Base-by-base conservation (phyloP, 2,329 filamentous ascomycete genomes). In the Cryphonectria naterciae region DNA sequence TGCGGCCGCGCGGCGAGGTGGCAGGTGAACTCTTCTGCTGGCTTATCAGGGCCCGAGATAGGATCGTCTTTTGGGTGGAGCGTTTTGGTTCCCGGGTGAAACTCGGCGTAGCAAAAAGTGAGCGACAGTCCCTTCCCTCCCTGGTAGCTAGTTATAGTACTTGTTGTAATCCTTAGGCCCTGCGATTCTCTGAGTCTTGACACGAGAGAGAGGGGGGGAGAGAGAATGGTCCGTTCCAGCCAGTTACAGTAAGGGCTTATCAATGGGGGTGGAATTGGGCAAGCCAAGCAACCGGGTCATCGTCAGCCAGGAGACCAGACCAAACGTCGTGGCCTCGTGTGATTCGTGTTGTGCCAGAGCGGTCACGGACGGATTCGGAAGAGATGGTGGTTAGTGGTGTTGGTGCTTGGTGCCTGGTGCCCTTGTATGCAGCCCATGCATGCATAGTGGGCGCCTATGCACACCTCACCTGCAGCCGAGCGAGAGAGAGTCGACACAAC, bases 251-350 rank as follows among this genome's bases (percentile, higher is more conserved):
- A 58, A 32, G 54, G 52, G 54, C 25, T 58, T 32, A 32, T 32
- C 54, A 32, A 58, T 58, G 6, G 28, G 54, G n/a, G n/a, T 52
- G n/a, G 13, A 4, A 56, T 11, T 28, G 13, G 25, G 54, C 54
- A 56, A 56, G 19, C 22, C 35, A 22, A 62, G 8, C 35, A 63
- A 8, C 15, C 61, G 22, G 37, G 22, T 7, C 61, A 25, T n/a
- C 22, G 37, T n/a, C 46, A 49, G 46, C 46, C 46, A 49, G 17
- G 22, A 11, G 61, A 37, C 61, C 22, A 63, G 37, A 46, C 22
- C 39, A 43, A 49, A 46, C 54, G 28, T 64, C 70, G 70, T 72
- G 70, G 65, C n/a, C 35, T 43, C 25, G 49, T 66, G 65, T 72
- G 65, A 68, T 72, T 68, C 70, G 65, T 70, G 66, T 71, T 67